phyloP scores from a whole-genome alignment of 2,329 filamentous ascomycete species.

The Calcarisporium arbuscula region DNA sequence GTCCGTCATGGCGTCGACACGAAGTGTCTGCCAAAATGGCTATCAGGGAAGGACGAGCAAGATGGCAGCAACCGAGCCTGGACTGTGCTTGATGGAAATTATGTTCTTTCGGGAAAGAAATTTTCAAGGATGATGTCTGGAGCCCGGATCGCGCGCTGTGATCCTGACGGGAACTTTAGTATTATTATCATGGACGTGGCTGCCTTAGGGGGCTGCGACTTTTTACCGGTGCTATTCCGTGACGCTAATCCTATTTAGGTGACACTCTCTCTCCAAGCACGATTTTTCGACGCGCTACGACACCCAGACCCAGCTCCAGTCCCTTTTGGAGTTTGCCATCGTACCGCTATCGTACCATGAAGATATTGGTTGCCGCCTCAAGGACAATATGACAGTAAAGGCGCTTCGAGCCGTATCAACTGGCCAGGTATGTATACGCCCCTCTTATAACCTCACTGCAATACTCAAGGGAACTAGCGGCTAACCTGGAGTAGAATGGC shows the following conservation, averaged over 20 bases:
- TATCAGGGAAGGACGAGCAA: too few species aligned
- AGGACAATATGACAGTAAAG: slow-evolving; percentile 48
- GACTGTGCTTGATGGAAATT: too few species aligned
- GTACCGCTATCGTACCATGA: slow-evolving; percentile 17
- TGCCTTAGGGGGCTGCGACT: slow-evolving; percentile 3
- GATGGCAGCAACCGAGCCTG: too few species aligned
- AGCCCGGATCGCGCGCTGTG: too few species aligned
- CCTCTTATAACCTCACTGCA: not conserved
- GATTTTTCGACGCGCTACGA: slow-evolving; percentile 5
- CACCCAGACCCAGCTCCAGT: not conserved
- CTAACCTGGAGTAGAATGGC: slow-evolving; percentile 71
- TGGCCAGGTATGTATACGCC: slow-evolving; percentile 41
- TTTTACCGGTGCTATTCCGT: slow-evolving; percentile 17
- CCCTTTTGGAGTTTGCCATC: not conserved
- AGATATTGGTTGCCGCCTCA: slow-evolving; percentile 19
- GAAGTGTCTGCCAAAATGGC: too few species aligned
- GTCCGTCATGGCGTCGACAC: slow-evolving; percentile 74
- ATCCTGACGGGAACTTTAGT: too few species aligned
- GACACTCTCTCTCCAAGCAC: slow-evolving; percentile 1
- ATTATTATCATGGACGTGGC: slow-evolving; percentile 12
- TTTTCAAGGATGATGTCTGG: too few species aligned
- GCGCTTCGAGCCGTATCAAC: slow-evolving; percentile 45
- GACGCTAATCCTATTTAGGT: slow-evolving; percentile 20
- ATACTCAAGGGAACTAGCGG: slow-evolving; percentile 9
- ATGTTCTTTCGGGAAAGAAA: too few species aligned